Base-by-base conservation (phyloP, 2,329 filamentous ascomycete species). In the Pseudocercospora ulei region DNA sequence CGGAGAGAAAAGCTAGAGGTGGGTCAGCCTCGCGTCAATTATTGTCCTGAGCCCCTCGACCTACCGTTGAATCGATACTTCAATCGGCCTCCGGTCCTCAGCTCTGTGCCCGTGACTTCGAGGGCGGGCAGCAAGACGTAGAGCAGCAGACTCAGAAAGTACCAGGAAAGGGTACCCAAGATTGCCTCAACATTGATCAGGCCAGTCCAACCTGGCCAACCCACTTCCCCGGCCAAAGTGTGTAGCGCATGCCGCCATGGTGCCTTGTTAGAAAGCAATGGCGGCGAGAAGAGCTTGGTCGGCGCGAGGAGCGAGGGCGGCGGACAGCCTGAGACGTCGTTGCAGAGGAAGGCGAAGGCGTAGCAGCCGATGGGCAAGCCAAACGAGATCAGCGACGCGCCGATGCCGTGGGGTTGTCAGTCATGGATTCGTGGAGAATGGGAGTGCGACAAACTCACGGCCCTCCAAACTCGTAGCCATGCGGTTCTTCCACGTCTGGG, bases 311-410 rank as follows among this genome's bases (percentile, higher is more conserved):
- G 70, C 3, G 82, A 85, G 3, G 87, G 85, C 2, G 83, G 79
- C 30, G 88, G 90, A 58, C 90, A 96, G 42, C 90, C 88, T 5
- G 84, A 80, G 48, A 92, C 69, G 61, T 96, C 87, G 65, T 95
- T 96, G 72, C 88, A 95, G 54, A 80, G 69, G 58, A 95, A 93
- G 30, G 78, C 72, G 57, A 88, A 80, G 53, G 78, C 59, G 64
- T 90, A 93, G 52, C 85, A 74, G 48, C 87, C 71, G 26, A 86
- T 44, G 0, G 88, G 88, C 1, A 95, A 75, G 40, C 79, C 78
- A 54, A 92, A 80, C 5, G 82, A 82, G 56, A 96, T 83, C 45
- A 66, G 72, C 44, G 80, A 74, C 22, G 82, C 84, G 39, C 86
- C 87, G 26, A 79, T 68, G 38, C 86, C 92, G 49, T 18, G 14